Base-by-base conservation (phyloP, 208 protist genomes). In the Angomonas deanei region DNA sequence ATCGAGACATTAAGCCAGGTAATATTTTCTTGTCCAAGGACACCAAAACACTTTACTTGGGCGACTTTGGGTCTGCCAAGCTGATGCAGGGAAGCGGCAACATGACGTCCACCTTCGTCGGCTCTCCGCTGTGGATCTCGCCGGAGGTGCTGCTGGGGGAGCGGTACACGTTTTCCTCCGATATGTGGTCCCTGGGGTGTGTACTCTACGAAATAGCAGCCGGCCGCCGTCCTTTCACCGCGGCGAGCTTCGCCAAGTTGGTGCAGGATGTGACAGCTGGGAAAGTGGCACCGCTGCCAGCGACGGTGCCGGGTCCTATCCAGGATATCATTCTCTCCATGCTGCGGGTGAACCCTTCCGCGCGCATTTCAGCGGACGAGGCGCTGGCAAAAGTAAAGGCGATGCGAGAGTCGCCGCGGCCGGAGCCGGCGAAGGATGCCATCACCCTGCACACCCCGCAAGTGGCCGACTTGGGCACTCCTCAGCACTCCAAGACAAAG, bases 1-100 rank as follows among this genome's bases (percentile, higher is more conserved):
- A 97, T 61, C 75, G 93, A 24, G 93, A 97, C 70, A 88, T 97
- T 66, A 97, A 96, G 58, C 82, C 93, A 3, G 74, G 83, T 38
- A 97, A 97, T 69, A 84, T 96, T 13, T 92, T 96, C 53, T 69
- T 94, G 26, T 80, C 72, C 31, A 38, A 66, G 1, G 80, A 90
- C 46, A 69, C 64, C 47, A 67, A 70, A 21, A 52, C 70, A 47
- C 32, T 89, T 1, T 80, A 81, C 54, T 67, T 91, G 3, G 86
- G 86, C 8, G 83, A 93, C 68, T 93, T 93, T 72, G 86, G 86
- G 19, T 82, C 86, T 27, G 80, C 86, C 46, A 92, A 88, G 66
- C 50, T 80, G 34, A 33, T 92, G 36, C 49, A 68, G 11, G 21
- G 10, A 5, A 24, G 50, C 27, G 48, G 57, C 21, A 67, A 47